phyloP scores from a whole-genome alignment of 2,329 filamentous ascomycete species.

The Arthroderma sp. region DNA sequence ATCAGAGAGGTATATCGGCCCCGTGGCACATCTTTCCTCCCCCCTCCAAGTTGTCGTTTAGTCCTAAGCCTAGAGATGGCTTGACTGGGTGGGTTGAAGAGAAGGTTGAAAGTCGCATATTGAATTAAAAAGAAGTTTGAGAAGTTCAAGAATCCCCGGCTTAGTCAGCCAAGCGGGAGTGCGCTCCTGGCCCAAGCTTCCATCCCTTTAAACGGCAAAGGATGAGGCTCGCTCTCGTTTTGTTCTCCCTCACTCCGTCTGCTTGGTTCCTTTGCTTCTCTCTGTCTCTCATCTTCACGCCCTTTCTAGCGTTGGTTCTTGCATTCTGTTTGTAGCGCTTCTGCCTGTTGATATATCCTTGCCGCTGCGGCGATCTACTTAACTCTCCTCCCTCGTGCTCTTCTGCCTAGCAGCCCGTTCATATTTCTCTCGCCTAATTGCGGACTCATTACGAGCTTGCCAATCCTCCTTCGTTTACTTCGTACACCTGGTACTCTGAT shows the following conservation, averaged over 20 bases:
- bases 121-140: neutral
- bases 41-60: neutral
- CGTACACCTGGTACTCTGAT: neutral
- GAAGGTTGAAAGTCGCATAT: no score
- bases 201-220: neutral
- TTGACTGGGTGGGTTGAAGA: no score
- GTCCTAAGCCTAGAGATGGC: neutral
- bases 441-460: neutral
- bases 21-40: neutral
- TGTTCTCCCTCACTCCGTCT: neutral
- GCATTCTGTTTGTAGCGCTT: neutral
- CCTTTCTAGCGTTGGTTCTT: slow-evolving; percentile 5
- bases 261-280: neutral
- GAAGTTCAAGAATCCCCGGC: neutral
- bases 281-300: neutral
- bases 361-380: neutral
- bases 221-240: neutral
- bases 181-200: neutral
- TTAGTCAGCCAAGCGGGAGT: neutral
- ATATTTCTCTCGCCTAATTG: neutral
- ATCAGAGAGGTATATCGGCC: neutral
- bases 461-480: neutral
- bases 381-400: neutral
- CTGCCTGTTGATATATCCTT: neutral
- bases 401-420: neutral